A percentile compares a stretch with the other conserved stretches of the same genome.
Conservation (phyloP, 2,329 filamentous ascomycete species). For the Parafenestella ontariensis region DNA sequence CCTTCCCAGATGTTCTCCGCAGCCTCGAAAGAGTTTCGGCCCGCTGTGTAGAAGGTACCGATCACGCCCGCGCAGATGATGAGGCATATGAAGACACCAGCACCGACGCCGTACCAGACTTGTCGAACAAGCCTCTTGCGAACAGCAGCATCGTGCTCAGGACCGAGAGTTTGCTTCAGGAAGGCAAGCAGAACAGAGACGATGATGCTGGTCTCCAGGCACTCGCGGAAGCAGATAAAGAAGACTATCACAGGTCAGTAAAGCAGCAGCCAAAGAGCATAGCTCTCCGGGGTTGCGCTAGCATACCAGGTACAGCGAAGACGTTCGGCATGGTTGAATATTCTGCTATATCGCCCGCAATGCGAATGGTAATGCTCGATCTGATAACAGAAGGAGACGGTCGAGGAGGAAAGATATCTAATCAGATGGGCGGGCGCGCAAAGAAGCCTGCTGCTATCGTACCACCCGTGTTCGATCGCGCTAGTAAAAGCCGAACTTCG, state of each 20-base stretch:
- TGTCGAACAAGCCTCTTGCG: conserved; percentile 74
- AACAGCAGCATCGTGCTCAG: conserved; percentile 64
- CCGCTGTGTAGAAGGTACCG: conserved; percentile 72
- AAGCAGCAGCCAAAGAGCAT: neutral
- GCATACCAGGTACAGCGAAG: conserved; percentile 71
- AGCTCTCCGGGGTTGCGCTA: neutral
- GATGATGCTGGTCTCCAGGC: conserved; percentile 82
- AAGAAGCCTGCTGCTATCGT: neutral
- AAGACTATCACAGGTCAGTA: conserved; percentile 65
- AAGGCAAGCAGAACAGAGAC: conserved; percentile 87
- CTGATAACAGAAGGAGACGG: conserved; percentile 10
- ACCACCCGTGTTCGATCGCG: conserved; percentile 6
- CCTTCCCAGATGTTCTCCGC: conserved; percentile 84
- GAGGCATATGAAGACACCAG: conserved; percentile 70
- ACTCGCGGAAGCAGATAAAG: conserved; percentile 89
- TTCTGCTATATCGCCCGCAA: neutral
- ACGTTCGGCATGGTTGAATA: conserved; percentile 65
- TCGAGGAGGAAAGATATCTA: conserved; percentile 20
- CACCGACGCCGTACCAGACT: conserved; percentile 70
- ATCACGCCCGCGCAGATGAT: conserved; percentile 71
- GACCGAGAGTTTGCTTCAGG: conserved; percentile 79
- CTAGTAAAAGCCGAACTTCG: conserved; percentile 20
- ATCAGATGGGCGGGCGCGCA: conserved; percentile 25
- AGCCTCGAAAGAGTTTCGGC: conserved; percentile 69
- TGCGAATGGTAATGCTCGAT: neutral